These are phyloP conservation scores for Litsea cubeba DNA, from an alignment of 164 flowering plant species.

Conservation along the genomic window DNA sequence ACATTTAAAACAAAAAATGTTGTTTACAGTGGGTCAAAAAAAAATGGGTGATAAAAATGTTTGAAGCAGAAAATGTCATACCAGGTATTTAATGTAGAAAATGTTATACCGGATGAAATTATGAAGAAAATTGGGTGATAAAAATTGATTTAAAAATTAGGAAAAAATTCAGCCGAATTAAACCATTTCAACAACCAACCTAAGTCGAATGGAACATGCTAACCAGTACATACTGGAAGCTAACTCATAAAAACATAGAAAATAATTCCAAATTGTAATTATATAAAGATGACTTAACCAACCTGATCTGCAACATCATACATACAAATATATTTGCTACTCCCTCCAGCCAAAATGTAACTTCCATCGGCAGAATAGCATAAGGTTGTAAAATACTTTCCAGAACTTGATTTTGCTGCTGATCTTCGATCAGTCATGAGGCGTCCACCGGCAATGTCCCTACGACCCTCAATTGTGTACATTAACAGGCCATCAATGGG, in stretches of 20 bases:
- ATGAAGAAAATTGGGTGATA: no score
- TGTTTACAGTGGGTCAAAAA: no score
- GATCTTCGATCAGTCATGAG: conserved; percentile 95
- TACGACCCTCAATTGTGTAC: conserved; percentile 95
- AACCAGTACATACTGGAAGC: conserved; percentile 1
- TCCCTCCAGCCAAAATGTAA: conserved; percentile 94
- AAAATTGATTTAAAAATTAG: no score
- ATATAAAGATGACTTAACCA: background rate
- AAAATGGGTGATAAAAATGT: no score
- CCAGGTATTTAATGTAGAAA: no score
- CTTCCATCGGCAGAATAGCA: conserved; percentile 97
- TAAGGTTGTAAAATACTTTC: conserved; percentile 86
- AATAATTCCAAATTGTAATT: background rate
- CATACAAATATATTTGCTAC: conserved; percentile 93
- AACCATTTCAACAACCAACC: no score
- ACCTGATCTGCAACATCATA: conserved; percentile 99
- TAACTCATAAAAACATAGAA: background rate
- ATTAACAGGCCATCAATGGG: conserved; percentile 74
- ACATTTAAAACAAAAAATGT: no score
- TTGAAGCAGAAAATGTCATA: no score
- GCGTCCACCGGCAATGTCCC: conserved; percentile 97
- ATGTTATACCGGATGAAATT: no score
- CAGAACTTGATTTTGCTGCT: conserved; percentile 85
- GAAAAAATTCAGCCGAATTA: no score
- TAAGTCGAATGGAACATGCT: background rate